A percentile compares a stretch with the other conserved stretches of the same genome.
Conservation (phyloP, 257 asterid genomes). For the Capsicum baccatum region DNA sequence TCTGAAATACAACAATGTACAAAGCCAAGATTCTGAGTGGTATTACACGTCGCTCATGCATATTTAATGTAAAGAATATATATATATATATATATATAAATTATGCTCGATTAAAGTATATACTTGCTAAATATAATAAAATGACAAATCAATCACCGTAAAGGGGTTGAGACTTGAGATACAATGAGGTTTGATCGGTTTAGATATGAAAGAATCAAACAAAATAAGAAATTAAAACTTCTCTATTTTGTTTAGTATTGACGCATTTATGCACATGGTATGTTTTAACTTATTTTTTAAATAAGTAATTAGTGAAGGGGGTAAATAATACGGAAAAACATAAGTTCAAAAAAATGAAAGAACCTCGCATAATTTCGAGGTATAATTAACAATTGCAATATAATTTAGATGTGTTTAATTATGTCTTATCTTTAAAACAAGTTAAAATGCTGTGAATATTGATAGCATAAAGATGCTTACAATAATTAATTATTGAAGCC, state of each 20-base stretch:
- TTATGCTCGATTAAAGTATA: background rate
- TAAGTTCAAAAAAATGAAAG: no score
- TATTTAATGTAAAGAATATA: no score
- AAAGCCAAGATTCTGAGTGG: no score
- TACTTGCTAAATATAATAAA: background rate
- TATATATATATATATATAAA: no score
- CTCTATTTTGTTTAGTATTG: background rate
- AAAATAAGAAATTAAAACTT: background rate
- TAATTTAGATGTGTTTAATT: background rate
- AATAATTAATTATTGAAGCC: conserved; percentile 2
- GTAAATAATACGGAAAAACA: background rate
- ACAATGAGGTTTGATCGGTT: background rate
- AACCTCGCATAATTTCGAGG: no score
- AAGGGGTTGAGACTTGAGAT: background rate
- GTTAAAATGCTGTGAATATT: background rate
- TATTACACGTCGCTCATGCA: no score
- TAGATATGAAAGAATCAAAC: background rate
- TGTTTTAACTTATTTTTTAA: background rate
- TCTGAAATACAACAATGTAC: no score
- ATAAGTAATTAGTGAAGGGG: background rate
- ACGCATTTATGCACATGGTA: background rate
- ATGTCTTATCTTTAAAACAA: background rate
- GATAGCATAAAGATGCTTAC: background rate
- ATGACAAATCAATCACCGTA: background rate
- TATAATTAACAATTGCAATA: no score